Evolutionary conservation across 768 basidiomycete genomes (phyloP).

Genomic region (Calocera viscosa): DNA sequence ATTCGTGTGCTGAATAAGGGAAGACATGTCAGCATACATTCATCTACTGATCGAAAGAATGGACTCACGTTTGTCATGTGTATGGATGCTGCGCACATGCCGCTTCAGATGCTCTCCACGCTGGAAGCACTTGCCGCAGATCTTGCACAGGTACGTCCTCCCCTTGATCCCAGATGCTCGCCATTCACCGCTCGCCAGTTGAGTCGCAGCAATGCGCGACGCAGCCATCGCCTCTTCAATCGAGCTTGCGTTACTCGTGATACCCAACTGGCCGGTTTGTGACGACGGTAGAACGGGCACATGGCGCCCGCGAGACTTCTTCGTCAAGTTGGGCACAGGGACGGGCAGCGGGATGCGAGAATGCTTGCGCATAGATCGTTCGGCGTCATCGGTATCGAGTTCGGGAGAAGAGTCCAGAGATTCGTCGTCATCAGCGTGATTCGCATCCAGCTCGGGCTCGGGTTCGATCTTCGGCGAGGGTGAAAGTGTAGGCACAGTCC

Average conservation of each 20-base stretch:
- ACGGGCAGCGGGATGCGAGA: slow-evolving; percentile 33
- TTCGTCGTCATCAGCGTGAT: slow-evolving; percentile 9
- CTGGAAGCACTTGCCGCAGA: slow-evolving; percentile 81
- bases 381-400: neutral
- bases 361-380: slow-evolving; percentile 4
- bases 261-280: slow-evolving; percentile 11
- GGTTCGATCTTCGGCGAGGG: slow-evolving; percentile 11
- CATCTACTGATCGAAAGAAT: slow-evolving; percentile 14
- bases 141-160: slow-evolving; percentile 59
- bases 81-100: slow-evolving; percentile 79
- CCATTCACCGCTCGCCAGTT: slow-evolving; percentile 3
- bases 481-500: neutral
- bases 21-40: slow-evolving; percentile 17
- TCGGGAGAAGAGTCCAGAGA: slow-evolving; percentile 6
- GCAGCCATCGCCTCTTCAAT: slow-evolving; percentile 8
- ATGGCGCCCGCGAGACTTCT: slow-evolving; percentile 65
- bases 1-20: slow-evolving; percentile 48
- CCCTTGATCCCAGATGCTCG: slow-evolving; percentile 10
- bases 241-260: slow-evolving; percentile 9
- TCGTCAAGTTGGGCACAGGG: slow-evolving; percentile 65
- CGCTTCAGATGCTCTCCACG: slow-evolving; percentile 83
- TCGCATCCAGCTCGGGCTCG: slow-evolving; percentile 10
- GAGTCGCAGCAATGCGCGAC: slow-evolving; percentile 12
- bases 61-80: slow-evolving; percentile 77
- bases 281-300: slow-evolving; percentile 35